Evolutionary conservation across 2,329 filamentous ascomycete species (phyloP).

Genomic region (Beauveria australis): DNA sequence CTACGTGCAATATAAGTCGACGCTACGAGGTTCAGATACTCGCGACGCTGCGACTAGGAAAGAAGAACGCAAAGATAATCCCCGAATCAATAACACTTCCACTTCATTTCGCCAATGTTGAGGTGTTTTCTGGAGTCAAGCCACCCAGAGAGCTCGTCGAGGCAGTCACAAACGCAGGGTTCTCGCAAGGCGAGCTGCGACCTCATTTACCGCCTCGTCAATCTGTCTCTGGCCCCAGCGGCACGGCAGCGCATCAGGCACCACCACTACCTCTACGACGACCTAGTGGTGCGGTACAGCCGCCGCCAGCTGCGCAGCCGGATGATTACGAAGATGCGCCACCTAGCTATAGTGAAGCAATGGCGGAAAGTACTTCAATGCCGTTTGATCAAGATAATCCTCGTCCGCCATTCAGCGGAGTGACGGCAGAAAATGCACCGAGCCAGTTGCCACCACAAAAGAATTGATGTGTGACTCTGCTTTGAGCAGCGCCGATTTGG

Average conservation of each 20-base stretch:
- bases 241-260: constrained; percentile 13
- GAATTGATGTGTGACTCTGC: constrained; percentile 18
- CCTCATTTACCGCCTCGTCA: constrained; percentile 17
- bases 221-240: constrained; percentile 1
- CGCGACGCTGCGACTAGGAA: constrained; percentile 68
- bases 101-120: constrained; percentile 62
- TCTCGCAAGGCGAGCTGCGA: constrained; percentile 24
- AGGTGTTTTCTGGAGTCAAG: constrained; percentile 80
- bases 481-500: neutral
- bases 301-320: constrained; percentile 42
- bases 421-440: constrained; percentile 53
- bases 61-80: constrained; percentile 25
- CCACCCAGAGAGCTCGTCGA: constrained; percentile 71
- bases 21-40: constrained; percentile 75
- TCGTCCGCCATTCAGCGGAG: constrained; percentile 59
- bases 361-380: constrained; percentile 64
- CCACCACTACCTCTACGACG: constrained; percentile 21
- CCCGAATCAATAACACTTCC: constrained; percentile 74
- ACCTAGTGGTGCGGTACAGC: constrained; percentile 45
- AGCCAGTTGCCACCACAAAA: constrained; percentile 39
- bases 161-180: constrained; percentile 37
- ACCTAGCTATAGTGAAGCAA: constrained; percentile 88
- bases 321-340: constrained; percentile 66
- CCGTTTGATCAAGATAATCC: constrained; percentile 56
- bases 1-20: constrained; percentile 78